These are phyloP conservation scores for Deinandra increscens DNA, from an alignment of 129 eudicot genomes.

Conservation along the genomic window DNA sequence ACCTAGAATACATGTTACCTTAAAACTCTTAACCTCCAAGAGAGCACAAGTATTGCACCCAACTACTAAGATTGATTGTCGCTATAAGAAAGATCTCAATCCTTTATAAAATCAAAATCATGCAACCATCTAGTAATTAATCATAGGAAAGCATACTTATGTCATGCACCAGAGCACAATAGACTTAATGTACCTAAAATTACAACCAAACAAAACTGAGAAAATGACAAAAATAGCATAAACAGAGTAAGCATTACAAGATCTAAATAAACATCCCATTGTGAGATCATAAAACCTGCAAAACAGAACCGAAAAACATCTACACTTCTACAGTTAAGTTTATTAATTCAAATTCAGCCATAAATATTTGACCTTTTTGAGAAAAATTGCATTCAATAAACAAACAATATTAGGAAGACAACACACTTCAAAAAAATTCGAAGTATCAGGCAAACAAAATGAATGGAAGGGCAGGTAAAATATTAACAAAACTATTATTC, in stretches of 20 bases:
- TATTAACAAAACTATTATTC: no score
- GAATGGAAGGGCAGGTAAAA: no score
- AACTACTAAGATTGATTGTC: no score
- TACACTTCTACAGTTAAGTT: background rate
- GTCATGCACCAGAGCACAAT: no score
- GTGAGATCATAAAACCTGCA: background rate
- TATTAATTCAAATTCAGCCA: background rate
- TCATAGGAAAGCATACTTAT: no score
- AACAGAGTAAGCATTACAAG: background rate
- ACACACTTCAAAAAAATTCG: background rate
- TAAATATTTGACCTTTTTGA: background rate
- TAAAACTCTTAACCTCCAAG: no score
- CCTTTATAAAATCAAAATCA: no score
- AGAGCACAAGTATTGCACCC: no score
- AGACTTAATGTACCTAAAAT: no score
- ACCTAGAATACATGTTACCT: no score
- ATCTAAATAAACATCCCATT: conserved; percentile 5
- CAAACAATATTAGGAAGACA: conserved; percentile 3
- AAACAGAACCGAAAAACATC: background rate
- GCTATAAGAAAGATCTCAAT: no score
- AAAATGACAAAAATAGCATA: background rate
- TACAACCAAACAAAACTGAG: background rate
- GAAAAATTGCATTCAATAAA: background rate
- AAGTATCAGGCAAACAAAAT: background rate
- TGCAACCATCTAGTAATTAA: no score